A percentile compares a stretch with the other conserved stretches of the same genome.
phyloP scores from a whole-genome alignment of 805 yeast species.

The Candida silvicultrix region DNA sequence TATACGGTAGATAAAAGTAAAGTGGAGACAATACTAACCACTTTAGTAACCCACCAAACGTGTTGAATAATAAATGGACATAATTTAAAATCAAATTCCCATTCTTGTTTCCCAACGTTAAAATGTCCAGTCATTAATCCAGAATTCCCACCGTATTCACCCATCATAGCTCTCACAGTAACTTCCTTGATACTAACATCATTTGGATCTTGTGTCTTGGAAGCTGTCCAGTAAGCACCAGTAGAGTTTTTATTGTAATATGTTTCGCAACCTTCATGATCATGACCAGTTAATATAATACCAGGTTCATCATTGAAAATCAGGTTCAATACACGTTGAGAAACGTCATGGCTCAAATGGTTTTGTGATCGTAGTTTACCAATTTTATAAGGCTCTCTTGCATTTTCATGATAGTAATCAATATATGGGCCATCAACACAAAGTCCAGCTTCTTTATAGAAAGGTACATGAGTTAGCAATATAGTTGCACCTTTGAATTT shows the following conservation, averaged over 20 bases:
- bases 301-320: conserved; percentile 70
- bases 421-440: conserved; percentile 85
- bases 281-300: conserved; percentile 87
- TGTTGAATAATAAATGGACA: conserved; percentile 88
- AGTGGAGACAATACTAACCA: conserved; percentile 36
- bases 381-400: conserved; percentile 58
- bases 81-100: conserved; percentile 65
- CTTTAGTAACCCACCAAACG: conserved; percentile 90
- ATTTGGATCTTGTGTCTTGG: conserved; percentile 30
- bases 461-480: conserved; percentile 83
- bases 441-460: conserved; percentile 73
- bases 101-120: conserved; percentile 31
- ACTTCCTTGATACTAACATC: conserved; percentile 54
- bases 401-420: conserved; percentile 49
- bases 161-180: conserved; percentile 93
- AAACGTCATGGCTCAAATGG: conserved; percentile 62
- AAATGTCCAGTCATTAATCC: conserved; percentile 79
- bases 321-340: conserved; percentile 64
- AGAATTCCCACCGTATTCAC: conserved; percentile 85
- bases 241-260: conserved; percentile 44
- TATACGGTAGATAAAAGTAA: conserved; percentile 28
- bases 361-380: conserved; percentile 79
- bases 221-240: conserved; percentile 52
- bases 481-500: conserved; percentile 75
- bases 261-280: conserved; percentile 88